Conservation (phyloP, 768 basidiomycete genomes). For the Mycena galericulata region DNA sequence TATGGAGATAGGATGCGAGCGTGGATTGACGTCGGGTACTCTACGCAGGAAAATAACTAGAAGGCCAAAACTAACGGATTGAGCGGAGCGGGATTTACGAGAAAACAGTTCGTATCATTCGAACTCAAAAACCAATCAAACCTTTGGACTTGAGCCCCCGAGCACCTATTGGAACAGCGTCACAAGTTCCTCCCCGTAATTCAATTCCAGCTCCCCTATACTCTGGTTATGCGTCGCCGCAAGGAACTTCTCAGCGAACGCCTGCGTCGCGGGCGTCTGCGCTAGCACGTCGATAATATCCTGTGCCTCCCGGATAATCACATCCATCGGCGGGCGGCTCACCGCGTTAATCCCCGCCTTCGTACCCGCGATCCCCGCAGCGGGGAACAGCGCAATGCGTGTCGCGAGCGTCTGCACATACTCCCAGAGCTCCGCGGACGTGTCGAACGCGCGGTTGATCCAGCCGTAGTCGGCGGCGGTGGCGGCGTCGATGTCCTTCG, state of each 20-base stretch:
- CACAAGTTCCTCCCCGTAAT: conserved; percentile 4
- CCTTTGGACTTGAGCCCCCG: too few relatives aligned
- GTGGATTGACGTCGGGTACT: conserved; percentile 68
- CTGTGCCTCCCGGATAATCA: conserved; percentile 13
- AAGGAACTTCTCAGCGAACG: background rate
- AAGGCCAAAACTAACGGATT: conserved; percentile 28
- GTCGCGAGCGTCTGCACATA: conserved; percentile 5
- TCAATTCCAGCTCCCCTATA: conserved; percentile 3
- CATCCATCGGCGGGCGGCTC: conserved; percentile 14
- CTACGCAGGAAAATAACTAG: conserved; percentile 54
- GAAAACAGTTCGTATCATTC: too few relatives aligned
- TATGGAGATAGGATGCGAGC: conserved; percentile 70
- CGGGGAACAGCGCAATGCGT: conserved; percentile 19
- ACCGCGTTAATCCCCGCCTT: conserved; percentile 14
- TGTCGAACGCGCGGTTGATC: conserved; percentile 16
- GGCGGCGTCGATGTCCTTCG: conserved; percentile 14
- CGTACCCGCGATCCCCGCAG: conserved; percentile 5
- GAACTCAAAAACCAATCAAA: too few relatives aligned
- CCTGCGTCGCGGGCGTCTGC: background rate
- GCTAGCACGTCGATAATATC: conserved; percentile 2
- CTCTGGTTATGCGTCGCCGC: conserved; percentile 13
- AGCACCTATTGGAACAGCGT: background rate
- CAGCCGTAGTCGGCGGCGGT: conserved; percentile 12
- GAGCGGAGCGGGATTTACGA: too few relatives aligned
- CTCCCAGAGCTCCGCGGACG: background rate